Percentiles rank a stretch among this genome's conserved stretches.
Conservation (phyloP, 495 filamentous ascomycete genomes). For the Pyrenula aspistea region DNA sequence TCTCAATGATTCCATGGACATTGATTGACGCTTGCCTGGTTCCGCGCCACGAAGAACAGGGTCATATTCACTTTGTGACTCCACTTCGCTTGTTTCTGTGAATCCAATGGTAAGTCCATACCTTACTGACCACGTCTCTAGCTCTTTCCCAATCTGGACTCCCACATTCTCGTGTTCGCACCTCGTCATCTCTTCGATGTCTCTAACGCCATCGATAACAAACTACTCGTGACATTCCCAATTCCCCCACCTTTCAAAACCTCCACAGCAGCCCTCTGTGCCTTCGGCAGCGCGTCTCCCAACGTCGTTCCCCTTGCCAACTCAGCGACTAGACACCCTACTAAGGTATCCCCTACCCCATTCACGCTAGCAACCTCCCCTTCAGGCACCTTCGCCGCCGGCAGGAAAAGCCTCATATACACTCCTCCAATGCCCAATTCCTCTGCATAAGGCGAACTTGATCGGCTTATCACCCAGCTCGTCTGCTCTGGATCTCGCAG, state of each 20-base stretch:
- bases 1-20: too few relatives aligned
- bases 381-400: constrained; percentile 44
- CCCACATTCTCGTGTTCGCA: too few relatives aligned
- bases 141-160: too few relatives aligned
- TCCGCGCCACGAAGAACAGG: too few relatives aligned
- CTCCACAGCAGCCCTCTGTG: constrained; percentile 64
- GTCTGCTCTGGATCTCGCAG: constrained; percentile 48
- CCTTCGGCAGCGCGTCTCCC: constrained; percentile 31
- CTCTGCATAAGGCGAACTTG: constrained; percentile 20
- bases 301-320: constrained; percentile 23
- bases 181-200: too few relatives aligned
- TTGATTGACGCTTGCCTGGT: too few relatives aligned
- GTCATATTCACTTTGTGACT: too few relatives aligned
- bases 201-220: background rate
- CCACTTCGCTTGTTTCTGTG: too few relatives aligned
- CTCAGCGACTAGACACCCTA: constrained; percentile 68
- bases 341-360: constrained; percentile 86
- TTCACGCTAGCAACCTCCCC: constrained; percentile 77
- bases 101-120: too few relatives aligned
- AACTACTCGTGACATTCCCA: constrained; percentile 34
- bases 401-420: constrained; percentile 71
- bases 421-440: constrained; percentile 57
- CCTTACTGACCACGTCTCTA: too few relatives aligned
- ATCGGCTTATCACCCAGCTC: constrained; percentile 56
- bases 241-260: constrained; percentile 61